Base-by-base conservation (phyloP, 1,284 basidiomycete genomes). In the Agaricales sp. region DNA sequence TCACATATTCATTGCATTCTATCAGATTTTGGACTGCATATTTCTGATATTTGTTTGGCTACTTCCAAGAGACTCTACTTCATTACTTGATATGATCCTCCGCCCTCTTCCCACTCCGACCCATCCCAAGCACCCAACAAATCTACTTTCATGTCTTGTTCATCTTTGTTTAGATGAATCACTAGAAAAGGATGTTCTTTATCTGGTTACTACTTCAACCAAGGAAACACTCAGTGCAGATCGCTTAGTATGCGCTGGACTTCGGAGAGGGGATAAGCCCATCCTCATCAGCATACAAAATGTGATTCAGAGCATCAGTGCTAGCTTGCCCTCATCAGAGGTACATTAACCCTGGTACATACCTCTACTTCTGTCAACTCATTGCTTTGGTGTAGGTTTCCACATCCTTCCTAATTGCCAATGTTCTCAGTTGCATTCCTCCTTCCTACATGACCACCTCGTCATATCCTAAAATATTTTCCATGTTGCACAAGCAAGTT, bases 21-120 rank as follows among this genome's bases (percentile, higher is more conserved):
- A 8, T 8, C 30, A 81, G 78, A 66, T 83, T n/a, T 59, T 84
- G 35, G 80, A 86, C 54, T 67, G 72, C 13, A 69, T 79, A 22
- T 35, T 35, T 35, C 11, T 35, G 11, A 35, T 35, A 35, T 35
- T 35, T n/a, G 30, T 35, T 35, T 35, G 8, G 8, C 30, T 35
- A n/a, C 11, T 35, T 11, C n/a, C 30, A 11, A 8, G 30, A 35
- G 30, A 35, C 30, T 11, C n/a, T n/a, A n/a, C 11, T 11, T 35
- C 30, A n/a, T 35, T 35, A 11, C 11, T 35, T 8, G 30, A 35
- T 35, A 8, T 35, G 8, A 8, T 35, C n/a, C 30, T 8, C 11
- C 30, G 30, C 11, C 30, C 30, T 35, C 8, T 35, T 8, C 30
- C 30, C 30, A n/a, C n/a, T 35, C 8, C 30, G n/a, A 11, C n/a